Percentiles rank a stretch among this genome's conserved stretches.
phyloP scores from a whole-genome alignment of 768 basidiomycete genomes.

The Macrolepiota dolichaula region DNA sequence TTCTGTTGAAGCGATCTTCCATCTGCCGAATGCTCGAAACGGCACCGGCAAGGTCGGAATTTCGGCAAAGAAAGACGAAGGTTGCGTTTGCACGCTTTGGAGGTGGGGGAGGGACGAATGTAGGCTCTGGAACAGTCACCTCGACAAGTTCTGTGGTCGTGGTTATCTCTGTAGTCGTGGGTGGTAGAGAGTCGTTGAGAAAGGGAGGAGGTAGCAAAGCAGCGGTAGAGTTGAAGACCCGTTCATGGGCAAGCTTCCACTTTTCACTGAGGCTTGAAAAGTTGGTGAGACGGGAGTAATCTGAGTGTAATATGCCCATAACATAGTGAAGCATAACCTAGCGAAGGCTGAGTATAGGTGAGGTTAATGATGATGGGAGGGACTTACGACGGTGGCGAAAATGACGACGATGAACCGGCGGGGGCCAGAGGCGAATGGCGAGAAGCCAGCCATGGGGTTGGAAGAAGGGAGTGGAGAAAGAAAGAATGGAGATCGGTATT shows the following conservation, averaged over 20 bases:
- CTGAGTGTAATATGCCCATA: conserved; percentile 46
- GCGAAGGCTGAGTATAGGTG: background rate
- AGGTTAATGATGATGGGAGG: background rate
- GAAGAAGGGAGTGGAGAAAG: background rate
- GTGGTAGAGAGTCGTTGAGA: background rate
- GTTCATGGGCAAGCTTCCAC: conserved; percentile 21
- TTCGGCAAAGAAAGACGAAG: conserved; percentile 70
- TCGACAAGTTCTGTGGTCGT: conserved; percentile 4
- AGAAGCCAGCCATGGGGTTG: conserved; percentile 18
- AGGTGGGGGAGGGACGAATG: background rate
- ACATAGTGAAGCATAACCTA: conserved; percentile 58
- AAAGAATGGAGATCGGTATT: conserved; percentile 6
- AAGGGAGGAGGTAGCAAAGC: conserved; percentile 1
- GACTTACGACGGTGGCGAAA: conserved; percentile 43
- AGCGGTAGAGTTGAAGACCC: conserved; percentile 9
- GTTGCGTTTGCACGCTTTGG: conserved; percentile 62
- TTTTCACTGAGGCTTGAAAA: conserved; percentile 31
- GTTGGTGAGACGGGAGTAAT: conserved; percentile 44
- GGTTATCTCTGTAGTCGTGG: background rate
- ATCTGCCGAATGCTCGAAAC: conserved; percentile 58
- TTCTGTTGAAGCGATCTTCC: conserved; percentile 84
- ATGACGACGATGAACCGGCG: conserved; percentile 54
- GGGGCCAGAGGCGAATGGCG: conserved; percentile 30
- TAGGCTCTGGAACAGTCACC: background rate
- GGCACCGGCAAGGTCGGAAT: conserved; percentile 49